Conservation (phyloP, 2,329 filamentous ascomycete genomes). For the Dactylellina sp. region DNA sequence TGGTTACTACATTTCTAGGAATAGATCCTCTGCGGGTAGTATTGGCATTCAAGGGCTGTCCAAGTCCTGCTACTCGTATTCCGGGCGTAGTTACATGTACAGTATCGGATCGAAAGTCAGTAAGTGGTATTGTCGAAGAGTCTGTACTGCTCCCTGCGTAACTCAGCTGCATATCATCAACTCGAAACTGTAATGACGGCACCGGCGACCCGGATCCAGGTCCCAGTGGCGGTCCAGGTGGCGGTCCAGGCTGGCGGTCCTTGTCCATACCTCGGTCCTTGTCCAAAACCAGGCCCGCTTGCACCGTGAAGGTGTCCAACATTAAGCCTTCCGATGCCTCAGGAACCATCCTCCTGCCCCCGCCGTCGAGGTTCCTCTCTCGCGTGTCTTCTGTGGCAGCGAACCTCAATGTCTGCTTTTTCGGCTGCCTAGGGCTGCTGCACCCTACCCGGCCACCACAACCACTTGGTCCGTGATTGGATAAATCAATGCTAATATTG, state of each 20-base stretch:
- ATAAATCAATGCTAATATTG: slow-evolving; percentile 9
- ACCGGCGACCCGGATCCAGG: not conserved
- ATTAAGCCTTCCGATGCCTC: too few species aligned
- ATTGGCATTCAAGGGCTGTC: not conserved
- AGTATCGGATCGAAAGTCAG: too few species aligned
- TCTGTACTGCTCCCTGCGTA: slow-evolving; percentile 14
- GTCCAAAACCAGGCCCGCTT: not conserved
- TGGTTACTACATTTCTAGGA: slow-evolving; percentile 22
- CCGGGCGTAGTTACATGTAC: too few species aligned
- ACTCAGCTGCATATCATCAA: slow-evolving; percentile 4
- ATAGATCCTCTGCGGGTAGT: not conserved
- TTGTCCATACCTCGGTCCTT: not conserved
- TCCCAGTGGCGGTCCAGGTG: slow-evolving; percentile 4
- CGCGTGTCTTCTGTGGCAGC: slow-evolving; percentile 25
- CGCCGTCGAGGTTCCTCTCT: slow-evolving; percentile 13
- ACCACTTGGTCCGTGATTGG: not conserved
- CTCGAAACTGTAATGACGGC: slow-evolving; percentile 16
- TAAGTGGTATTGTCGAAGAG: slow-evolving; percentile 10
- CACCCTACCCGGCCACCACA: not conserved
- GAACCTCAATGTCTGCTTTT: slow-evolving; percentile 4
- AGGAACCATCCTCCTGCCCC: slow-evolving; percentile 6
- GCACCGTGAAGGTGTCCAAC: not conserved
- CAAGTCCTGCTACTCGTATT: not conserved
- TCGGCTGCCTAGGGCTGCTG: slow-evolving; percentile 3
- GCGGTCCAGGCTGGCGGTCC: not conserved